Evolutionary conservation across 768 basidiomycete genomes (phyloP).

Genomic region (Jaapia argillacea): DNA sequence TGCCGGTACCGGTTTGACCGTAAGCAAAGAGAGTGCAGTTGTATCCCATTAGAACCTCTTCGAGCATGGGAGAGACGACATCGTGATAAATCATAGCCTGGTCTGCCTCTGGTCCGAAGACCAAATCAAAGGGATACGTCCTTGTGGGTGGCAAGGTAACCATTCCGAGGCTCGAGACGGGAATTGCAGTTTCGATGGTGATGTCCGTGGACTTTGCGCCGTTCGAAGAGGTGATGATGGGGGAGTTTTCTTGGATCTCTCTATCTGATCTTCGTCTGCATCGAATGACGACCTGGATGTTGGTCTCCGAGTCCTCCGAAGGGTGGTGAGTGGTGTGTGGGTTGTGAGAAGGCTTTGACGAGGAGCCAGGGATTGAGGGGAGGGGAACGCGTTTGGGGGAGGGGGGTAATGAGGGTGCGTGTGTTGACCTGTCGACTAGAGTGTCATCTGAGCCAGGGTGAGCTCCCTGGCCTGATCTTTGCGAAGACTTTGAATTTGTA

Average conservation of each 20-base stretch:
- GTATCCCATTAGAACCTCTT: constrained; percentile 91
- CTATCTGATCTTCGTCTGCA: constrained; percentile 80
- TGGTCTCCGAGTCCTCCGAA: constrained; percentile 50
- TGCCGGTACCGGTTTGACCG: constrained; percentile 97
- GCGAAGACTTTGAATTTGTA: constrained; percentile 30
- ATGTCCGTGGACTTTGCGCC: constrained; percentile 71
- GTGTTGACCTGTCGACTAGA: constrained; percentile 1
- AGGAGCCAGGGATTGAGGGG: constrained; percentile 3
- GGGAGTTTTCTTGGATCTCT: constrained; percentile 79
- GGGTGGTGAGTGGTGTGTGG: constrained; percentile 5
- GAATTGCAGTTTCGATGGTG: constrained; percentile 69
- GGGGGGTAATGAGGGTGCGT: constrained; percentile 9
- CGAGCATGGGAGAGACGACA: constrained; percentile 86
- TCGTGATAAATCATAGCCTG: constrained; percentile 91
- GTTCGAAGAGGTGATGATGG: constrained; percentile 72
- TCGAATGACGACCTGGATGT: constrained; percentile 91
- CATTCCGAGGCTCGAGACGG: constrained; percentile 61
- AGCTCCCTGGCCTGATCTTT: constrained; percentile 14
- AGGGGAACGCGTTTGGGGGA: not conserved
- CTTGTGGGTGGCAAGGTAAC: constrained; percentile 65
- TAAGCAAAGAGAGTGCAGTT: constrained; percentile 98
- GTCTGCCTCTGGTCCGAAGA: constrained; percentile 95
- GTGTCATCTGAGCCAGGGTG: no score
- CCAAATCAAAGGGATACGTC: constrained; percentile 91
- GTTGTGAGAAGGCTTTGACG: constrained; percentile 11